Conservation (phyloP, 83 land plant species). For the Diphasiastrum complanatum region DNA sequence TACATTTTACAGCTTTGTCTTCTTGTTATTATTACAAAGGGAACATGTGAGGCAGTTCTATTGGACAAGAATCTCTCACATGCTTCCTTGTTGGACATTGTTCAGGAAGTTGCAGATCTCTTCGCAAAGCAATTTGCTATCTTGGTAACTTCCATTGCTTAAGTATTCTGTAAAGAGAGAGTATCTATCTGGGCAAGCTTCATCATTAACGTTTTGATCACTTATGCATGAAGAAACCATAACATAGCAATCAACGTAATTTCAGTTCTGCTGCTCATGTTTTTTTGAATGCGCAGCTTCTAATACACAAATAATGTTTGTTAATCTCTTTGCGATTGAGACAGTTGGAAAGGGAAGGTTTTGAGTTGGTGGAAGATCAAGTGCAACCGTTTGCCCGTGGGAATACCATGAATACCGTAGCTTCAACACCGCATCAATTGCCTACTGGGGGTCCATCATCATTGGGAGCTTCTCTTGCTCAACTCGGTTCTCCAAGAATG, state of each 20-base stretch:
- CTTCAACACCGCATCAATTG: conserved; percentile 35
- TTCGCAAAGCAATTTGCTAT: conserved; percentile 60
- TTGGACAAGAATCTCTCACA: background rate
- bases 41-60: background rate
- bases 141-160: conserved; percentile 43
- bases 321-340: background rate
- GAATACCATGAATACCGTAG: conserved; percentile 29
- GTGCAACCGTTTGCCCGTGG: conserved; percentile 40
- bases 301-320: background rate
- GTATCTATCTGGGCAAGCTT: background rate
- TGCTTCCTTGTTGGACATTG: no score
- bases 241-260: background rate
- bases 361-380: conserved; percentile 48
- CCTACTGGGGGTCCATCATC: conserved; percentile 45
- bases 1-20: background rate
- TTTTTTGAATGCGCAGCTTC: background rate
- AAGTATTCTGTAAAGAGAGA: background rate
- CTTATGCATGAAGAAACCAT: background rate
- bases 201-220: background rate
- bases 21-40: background rate
- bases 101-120: conserved; percentile 77
- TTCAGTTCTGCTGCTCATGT: background rate
- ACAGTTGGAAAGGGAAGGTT: conserved; percentile 64
- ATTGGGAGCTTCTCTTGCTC: conserved; percentile 35
- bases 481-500: conserved; percentile 35